Base-by-base conservation (phyloP, 306 rosid genomes). In the Cajanus cajan region DNA sequence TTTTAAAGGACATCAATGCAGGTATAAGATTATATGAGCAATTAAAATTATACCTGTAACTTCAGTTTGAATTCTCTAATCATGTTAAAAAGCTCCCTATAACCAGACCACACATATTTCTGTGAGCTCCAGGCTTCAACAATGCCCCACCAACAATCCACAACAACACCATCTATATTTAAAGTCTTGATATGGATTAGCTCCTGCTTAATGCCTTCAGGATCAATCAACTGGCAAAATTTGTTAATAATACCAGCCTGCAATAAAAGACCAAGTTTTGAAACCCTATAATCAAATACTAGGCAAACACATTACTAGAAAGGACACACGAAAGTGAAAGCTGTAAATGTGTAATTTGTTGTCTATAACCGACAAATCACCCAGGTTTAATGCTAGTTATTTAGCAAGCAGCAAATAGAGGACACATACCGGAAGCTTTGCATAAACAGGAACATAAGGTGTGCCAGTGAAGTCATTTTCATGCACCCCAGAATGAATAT, bases 131-230 rank as follows among this genome's bases (percentile, higher is more conserved):
- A 95, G 58, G 90, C 93, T 85, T 95, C 99, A 80, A 91, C 85
- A 64, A 95, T 91, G 31, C 99, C 98, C 99, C 99, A 95, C 98
- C 99, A 95, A 84, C 99, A 95, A 76, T 93, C 93, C 74, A 95
- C 91, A 55, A 87, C 78, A 65, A 95, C 86, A 50, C 99, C 99
- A 74, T 95, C 99, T 19, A 89, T 82, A 65, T 91, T 85, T 72
- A 92, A 81, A 63, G 99, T 87, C 83, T 91, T 88, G 73, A 91
- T 74, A 83, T 87, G 93, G 71, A 87, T 82, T 58, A 95, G 86
- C 90, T 93, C 97, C 86, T 85, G 91, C 73, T 90, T 90, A 62
- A 90, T 82, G 73, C 97, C 90, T 39, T 89, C 94, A 58, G 96
- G 96, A 86, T 92, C 96, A 83, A 92, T 85, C 90, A 95, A 89